These are phyloP conservation scores for Rhizopus arrhizus DNA, from an alignment of 371 early-diverging fungal genomes.

Conservation along the genomic window DNA sequence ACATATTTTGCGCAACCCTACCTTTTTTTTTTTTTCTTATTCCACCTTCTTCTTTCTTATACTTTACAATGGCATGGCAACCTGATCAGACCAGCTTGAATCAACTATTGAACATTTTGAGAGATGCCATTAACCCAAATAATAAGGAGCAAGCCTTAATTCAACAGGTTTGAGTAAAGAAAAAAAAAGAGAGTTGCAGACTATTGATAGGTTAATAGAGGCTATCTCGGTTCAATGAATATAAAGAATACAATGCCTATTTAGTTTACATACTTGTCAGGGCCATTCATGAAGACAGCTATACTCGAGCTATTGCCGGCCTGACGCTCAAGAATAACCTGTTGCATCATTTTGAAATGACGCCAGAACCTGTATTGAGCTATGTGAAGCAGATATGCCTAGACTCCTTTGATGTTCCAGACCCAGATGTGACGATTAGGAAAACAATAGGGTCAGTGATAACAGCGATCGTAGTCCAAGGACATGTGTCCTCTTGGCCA, in stretches of 20 bases:
- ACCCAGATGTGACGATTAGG: conserved; percentile 66
- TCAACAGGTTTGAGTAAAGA: conserved; percentile 31
- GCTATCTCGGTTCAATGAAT: conserved; percentile 73
- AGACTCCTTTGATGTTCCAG: conserved; percentile 67
- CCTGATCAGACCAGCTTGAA: conserved; percentile 41
- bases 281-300: conserved; percentile 56
- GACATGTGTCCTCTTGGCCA: conserved; percentile 76
- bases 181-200: too few species aligned
- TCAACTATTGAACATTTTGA: conserved; percentile 37
- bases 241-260: conserved; percentile 88
- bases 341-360: conserved; percentile 53
- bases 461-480: conserved; percentile 79
- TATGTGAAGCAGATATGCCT: conserved; percentile 70
- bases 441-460: conserved; percentile 67
- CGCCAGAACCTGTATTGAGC: conserved; percentile 62
- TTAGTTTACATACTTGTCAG: conserved; percentile 78
- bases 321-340: conserved; percentile 86
- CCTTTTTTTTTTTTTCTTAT: too few species aligned
- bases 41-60: too few species aligned
- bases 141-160: conserved; percentile 34
- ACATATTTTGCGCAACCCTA: too few species aligned
- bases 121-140: conserved; percentile 42
- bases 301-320: conserved; percentile 82
- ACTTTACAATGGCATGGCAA: conserved; percentile 37
- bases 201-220: conserved; percentile 49